Base-by-base conservation (phyloP, 208 protist genomes). In the Angomonas deanei region DNA sequence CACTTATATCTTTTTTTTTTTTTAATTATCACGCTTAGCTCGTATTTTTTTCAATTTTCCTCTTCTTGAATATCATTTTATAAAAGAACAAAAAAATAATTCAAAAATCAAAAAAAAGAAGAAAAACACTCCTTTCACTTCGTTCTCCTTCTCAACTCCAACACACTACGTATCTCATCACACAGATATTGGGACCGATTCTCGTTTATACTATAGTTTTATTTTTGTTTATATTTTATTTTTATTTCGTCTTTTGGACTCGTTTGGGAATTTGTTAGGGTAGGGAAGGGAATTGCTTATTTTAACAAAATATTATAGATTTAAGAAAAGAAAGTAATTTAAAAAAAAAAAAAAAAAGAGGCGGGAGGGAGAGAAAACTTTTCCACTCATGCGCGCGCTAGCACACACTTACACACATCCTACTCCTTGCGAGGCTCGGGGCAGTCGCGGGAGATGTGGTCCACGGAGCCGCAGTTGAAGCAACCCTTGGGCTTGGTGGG, bases 381-480 rank as follows among this genome's bases (percentile, higher is more conserved):
- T 26, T 38, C 27, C 27, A 38, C 3, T 21, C 33, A 58, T 15
- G 28, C n/a, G n/a, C n/a, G n/a, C n/a, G n/a, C n/a, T n/a, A n/a
- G 10, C 15, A 42, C 34, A 42, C 34, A 42, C 34, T 42, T n/a
- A 42, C 47, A 28, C 11, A 26, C 11, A 15, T 42, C 27, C 26
- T 64, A 42, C 46, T 34, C 48, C 13, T 60, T 4, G 33, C 19
- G 19, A 17, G 48, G 19, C 24, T 74, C 50, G 57, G 84, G 72
- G 73, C 86, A 93, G 10, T 80, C 78, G 52, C 87, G 78, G 70
- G 68, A 70, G 15, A 92, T 31, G 69, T 94, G 87, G 39, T 80
- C 87, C 8, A 64, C 19, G 48, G 78, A 49, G 49, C 80, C 70
- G 65, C 86, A 93, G 70, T 74, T 90, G 66, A 82, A 92, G 68